phyloP scores from a whole-genome alignment of 345 rosid genomes.

The Salix brachista region DNA sequence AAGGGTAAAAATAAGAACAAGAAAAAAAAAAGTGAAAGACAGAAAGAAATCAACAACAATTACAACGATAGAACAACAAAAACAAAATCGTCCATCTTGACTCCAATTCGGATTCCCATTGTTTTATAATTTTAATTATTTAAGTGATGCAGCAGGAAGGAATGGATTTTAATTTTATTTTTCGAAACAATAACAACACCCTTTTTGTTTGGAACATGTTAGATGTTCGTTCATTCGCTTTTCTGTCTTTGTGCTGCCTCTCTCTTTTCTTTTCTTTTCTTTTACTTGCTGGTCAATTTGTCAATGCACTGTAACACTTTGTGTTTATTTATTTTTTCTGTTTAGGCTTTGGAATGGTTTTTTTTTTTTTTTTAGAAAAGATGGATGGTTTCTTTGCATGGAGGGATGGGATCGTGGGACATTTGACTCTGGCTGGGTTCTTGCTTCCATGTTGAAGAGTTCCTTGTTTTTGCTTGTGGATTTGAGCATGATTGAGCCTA shows the following conservation, averaged over 20 bases:
- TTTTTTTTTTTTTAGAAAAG: neutral
- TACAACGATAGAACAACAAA: slow-evolving; percentile 20
- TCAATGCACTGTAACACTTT: neutral
- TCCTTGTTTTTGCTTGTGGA: neutral
- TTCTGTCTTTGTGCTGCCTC: no score
- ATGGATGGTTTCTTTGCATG: neutral
- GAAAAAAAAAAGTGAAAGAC: neutral
- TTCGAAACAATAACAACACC: neutral
- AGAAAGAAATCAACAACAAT: slow-evolving; percentile 26
- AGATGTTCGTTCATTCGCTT: neutral
- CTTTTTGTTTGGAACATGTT: neutral
- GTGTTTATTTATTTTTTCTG: neutral
- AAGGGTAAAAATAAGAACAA: slow-evolving; percentile 26
- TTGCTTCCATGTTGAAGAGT: neutral
- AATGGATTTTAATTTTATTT: neutral
- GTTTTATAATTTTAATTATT: neutral
- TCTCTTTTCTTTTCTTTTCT: no score
- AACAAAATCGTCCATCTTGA: slow-evolving; percentile 14
- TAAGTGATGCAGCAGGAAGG: neutral
- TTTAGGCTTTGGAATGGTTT: neutral
- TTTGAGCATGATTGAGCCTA: neutral
- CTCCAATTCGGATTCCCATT: slow-evolving; percentile 33
- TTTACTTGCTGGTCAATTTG: neutral
- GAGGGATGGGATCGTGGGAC: slow-evolving; percentile 1
- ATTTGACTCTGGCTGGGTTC: slow-evolving; percentile 9